These are phyloP conservation scores for Sclerotinia trifoliorum DNA, from an alignment of 2,329 filamentous ascomycete genomes.

Conservation along the genomic window DNA sequence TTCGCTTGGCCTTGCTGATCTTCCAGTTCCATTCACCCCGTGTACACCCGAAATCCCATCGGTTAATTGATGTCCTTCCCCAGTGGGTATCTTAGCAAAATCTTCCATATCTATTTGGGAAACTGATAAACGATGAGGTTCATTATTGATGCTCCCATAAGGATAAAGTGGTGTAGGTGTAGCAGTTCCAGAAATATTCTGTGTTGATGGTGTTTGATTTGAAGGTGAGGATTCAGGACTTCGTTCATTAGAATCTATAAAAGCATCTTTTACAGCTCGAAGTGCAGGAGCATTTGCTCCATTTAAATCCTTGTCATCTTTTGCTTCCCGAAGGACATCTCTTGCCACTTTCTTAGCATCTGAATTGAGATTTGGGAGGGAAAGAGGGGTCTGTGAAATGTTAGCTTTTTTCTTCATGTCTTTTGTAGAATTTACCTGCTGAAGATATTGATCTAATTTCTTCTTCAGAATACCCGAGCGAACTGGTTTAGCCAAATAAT, in stretches of 20 bases:
- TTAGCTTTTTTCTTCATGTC: background rate
- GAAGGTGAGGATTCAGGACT: background rate
- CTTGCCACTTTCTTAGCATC: constrained; percentile 32
- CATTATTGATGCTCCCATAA: background rate
- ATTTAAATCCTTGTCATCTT: background rate
- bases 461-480: constrained; percentile 80
- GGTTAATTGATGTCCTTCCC: background rate
- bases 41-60: background rate
- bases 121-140: background rate
- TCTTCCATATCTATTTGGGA: background rate
- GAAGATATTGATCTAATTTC: constrained; percentile 70
- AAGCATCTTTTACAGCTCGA: background rate
- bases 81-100: background rate
- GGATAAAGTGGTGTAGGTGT: constrained; percentile 1
- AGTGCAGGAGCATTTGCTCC: background rate
- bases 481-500: constrained; percentile 95
- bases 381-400: constrained; percentile 28
- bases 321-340: constrained; percentile 28
- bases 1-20: background rate
- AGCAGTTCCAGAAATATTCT: background rate
- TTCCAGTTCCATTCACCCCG: background rate
- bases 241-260: constrained; percentile 1
- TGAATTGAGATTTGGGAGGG: constrained; percentile 32
- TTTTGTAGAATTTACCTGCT: constrained; percentile 32
- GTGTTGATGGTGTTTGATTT: background rate